Percentiles rank a stretch among this genome's conserved stretches.
phyloP scores from a whole-genome alignment of 768 basidiomycete genomes.

The Gelatoporia subvermispora region DNA sequence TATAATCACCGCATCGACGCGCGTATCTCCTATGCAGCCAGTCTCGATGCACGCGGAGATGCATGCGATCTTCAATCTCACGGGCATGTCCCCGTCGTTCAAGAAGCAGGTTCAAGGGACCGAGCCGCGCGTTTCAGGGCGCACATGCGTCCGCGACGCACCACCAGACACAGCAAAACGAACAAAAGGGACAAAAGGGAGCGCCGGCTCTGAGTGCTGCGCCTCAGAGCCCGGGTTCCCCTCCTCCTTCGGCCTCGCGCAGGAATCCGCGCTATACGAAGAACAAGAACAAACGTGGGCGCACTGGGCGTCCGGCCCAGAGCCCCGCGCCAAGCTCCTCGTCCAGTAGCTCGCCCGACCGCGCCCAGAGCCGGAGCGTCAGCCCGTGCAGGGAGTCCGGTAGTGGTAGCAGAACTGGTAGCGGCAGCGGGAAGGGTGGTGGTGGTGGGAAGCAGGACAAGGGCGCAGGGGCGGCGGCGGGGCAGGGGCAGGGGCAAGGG shows the following conservation, averaged over 20 bases:
- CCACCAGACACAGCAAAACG: slow-evolving; percentile 13
- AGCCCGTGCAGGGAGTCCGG: slow-evolving; percentile 5
- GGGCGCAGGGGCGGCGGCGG: no score
- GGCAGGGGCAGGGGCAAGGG: background rate
- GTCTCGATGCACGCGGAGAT: slow-evolving; percentile 60
- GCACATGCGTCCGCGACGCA: slow-evolving; percentile 11
- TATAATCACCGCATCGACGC: background rate
- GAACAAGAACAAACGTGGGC: slow-evolving; percentile 6
- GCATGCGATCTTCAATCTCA: slow-evolving; percentile 51
- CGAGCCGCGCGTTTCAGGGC: slow-evolving; percentile 25
- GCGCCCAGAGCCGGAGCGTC: background rate
- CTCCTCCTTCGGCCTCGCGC: background rate
- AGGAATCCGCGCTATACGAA: slow-evolving; percentile 2
- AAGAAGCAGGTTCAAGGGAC: slow-evolving; percentile 49
- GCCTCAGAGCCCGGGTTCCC: slow-evolving; percentile 9
- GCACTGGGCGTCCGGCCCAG: background rate
- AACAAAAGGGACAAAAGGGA: slow-evolving; percentile 20
- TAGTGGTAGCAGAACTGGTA: slow-evolving; percentile 10
- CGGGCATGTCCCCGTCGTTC: slow-evolving; percentile 46
- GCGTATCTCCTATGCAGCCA: slow-evolving; percentile 13
- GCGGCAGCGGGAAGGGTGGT: no score
- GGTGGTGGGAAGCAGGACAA: no score
- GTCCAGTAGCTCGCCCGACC: background rate
- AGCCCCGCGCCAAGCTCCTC: slow-evolving; percentile 2
- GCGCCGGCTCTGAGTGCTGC: slow-evolving; percentile 10